Conservation (phyloP, 495 filamentous ascomycete species). For the Staphylotrichum tortipilum region DNA sequence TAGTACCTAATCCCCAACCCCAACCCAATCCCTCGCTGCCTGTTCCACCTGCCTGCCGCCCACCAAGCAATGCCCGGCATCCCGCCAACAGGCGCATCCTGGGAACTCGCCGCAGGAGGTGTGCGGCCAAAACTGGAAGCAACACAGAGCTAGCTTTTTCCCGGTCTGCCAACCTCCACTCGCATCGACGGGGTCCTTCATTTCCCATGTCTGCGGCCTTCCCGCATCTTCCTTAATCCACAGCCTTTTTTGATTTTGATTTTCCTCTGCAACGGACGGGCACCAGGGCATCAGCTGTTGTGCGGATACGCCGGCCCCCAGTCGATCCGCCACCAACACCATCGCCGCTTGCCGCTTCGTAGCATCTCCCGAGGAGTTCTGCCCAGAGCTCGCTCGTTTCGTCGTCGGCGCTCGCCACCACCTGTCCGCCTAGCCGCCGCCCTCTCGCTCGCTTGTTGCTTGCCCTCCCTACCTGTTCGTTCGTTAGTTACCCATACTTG, state of each 20-base stretch:
- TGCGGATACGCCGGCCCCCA: constrained; percentile 1
- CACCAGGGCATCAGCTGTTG: too few species aligned
- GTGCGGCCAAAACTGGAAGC: neutral
- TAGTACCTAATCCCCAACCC: too few species aligned
- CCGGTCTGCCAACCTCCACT: constrained; percentile 3
- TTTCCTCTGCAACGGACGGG: constrained; percentile 1
- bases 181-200: constrained; percentile 3
- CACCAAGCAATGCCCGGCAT: constrained; percentile 9
- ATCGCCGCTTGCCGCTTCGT: constrained; percentile 13
- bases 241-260: neutral
- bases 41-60: constrained; percentile 8
- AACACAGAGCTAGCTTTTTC: constrained; percentile 2
- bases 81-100: constrained; percentile 4
- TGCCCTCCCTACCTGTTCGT: neutral
- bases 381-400: constrained; percentile 6
- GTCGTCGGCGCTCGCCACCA: too few species aligned
- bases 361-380: constrained; percentile 1
- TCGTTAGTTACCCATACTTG: neutral
- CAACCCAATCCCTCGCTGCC: neutral
- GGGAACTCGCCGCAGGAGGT: neutral
- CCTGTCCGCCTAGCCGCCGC: too few species aligned
- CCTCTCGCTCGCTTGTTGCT: neutral
- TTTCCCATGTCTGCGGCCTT: constrained; percentile 5
- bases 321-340: constrained; percentile 4
- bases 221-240: neutral